Evolutionary conservation across 139 green algal genomes (phyloP).

Genomic region (Micractinium sp.): DNA sequence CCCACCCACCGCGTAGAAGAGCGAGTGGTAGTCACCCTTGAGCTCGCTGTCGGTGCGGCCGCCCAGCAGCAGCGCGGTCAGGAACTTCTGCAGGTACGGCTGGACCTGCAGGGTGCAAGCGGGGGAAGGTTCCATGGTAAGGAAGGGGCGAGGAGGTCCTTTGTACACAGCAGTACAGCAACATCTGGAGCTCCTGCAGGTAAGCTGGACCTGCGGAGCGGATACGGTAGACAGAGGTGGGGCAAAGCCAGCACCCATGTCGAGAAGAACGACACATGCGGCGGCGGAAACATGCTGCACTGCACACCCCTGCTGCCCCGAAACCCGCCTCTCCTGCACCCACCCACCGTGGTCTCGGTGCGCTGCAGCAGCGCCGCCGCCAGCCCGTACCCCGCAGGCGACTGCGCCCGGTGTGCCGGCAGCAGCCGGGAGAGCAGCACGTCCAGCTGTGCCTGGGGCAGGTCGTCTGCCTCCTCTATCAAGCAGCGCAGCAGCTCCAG

Average conservation of each 20-base stretch:
- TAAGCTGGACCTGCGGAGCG: too few relatives aligned
- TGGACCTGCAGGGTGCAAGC: conserved; percentile 25
- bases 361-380: conserved; percentile 58
- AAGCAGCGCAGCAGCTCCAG: conserved; percentile 57
- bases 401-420: conserved; percentile 31
- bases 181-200: not conserved
- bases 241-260: not conserved
- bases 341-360: conserved; percentile 39
- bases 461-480: conserved; percentile 69
- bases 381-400: conserved; percentile 45
- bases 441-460: conserved; percentile 70
- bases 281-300: not conserved
- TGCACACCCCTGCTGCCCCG: not conserved
- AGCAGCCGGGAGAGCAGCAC: conserved; percentile 66
- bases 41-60: conserved; percentile 58
- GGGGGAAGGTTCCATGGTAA: not conserved
- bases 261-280: not conserved
- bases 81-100: conserved; percentile 59
- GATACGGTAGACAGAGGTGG: too few relatives aligned
- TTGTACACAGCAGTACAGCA: not conserved
- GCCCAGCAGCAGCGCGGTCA: conserved; percentile 54
- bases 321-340: too few relatives aligned
- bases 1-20: conserved; percentile 65
- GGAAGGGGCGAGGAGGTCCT: conserved; percentile 16
- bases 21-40: conserved; percentile 38